Evolutionary conservation across 2,329 filamentous ascomycete species (phyloP).

Genomic region (Aspergillus alliaceus): DNA sequence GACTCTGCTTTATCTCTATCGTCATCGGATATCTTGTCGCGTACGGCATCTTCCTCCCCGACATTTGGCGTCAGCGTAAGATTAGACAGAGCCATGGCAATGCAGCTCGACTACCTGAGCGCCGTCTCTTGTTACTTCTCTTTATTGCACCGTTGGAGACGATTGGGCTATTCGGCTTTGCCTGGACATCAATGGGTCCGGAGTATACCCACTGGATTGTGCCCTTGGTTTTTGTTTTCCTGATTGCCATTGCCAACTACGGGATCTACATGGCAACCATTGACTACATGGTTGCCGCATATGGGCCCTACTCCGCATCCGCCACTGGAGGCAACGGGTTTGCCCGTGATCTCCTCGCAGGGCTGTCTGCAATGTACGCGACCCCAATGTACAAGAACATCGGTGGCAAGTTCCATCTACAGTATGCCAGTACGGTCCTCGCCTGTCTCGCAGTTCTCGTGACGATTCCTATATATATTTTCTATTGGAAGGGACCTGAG

Average conservation of each 20-base stretch:
- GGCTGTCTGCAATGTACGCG: constrained; percentile 68
- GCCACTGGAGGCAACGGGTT: constrained; percentile 77
- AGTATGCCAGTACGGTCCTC: constrained; percentile 56
- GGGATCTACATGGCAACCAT: constrained; percentile 75
- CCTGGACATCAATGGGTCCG: constrained; percentile 66
- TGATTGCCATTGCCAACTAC: constrained; percentile 74
- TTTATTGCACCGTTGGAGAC: constrained; percentile 62
- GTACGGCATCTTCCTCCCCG: constrained; percentile 54
- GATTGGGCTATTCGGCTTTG: constrained; percentile 69
- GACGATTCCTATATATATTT: constrained; percentile 54
- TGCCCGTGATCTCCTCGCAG: constrained; percentile 70
- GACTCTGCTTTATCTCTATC: constrained; percentile 33
- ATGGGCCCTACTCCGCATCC: constrained; percentile 71
- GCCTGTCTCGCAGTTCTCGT: constrained; percentile 52
- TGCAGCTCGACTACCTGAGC: constrained; percentile 59
- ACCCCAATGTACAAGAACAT: constrained; percentile 62
- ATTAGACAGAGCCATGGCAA: constrained; percentile 46
- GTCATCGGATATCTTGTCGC: constrained; percentile 57
- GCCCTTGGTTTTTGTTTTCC: constrained; percentile 62
- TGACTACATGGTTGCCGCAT: constrained; percentile 75
- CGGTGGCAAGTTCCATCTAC: constrained; percentile 44
- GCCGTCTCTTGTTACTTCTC: constrained; percentile 64
- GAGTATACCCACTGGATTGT: constrained; percentile 67
- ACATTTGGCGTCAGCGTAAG: constrained; percentile 45
- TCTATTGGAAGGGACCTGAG: constrained; percentile 57